Base-by-base conservation (phyloP, 805 yeast genomes). In the Alloascoidea hylecoeti region DNA sequence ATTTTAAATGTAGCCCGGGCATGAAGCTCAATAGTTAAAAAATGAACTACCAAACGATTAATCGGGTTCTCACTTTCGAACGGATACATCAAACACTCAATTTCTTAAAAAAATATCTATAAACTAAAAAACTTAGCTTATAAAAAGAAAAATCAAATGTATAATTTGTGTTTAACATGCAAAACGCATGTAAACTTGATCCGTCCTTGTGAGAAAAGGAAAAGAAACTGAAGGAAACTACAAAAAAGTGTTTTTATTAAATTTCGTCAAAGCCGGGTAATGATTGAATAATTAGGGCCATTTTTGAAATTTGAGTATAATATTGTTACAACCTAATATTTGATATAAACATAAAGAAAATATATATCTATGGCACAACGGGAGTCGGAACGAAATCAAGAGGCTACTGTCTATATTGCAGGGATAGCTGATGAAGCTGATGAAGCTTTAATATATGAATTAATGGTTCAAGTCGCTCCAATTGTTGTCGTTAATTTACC, bases 391-490 rank as follows among this genome's bases (percentile, higher is more conserved):
- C 60, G 75, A 37, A 75, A 77, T 48, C 70, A 68, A 38, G 75
- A 72, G 33, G 71, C 75, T 2, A 70, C 94, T 1, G 53, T 86
- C 1, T 86, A 83, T 51, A 68, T 86, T 13, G 96, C 96, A 1
- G 84, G 86, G 46, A 57, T 92, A 3, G 95, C 83, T 46, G 74
- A 78, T 1, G 68, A 70, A 36, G 94, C 76, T 3, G 74, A 76
- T 1, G 95, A 83, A 48, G 58, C 65, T 2, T 50, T 88, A 15
- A 55, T 92, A 18, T 83, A 78, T 50, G 98, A 92, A 54, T 66
- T 92, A 15, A 76, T 86, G 53, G 55, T 82, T 4, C 97, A 92
- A 54, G 77, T 84, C 33, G 86, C 89, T 0, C 95, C 95, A 0
- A 69, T 89, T 2, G 63, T 61, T 32, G 64, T 70, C 18, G 67